These are phyloP conservation scores for Populus davidiana DNA, from an alignment of 345 rosid genomes.

Conservation along the genomic window DNA sequence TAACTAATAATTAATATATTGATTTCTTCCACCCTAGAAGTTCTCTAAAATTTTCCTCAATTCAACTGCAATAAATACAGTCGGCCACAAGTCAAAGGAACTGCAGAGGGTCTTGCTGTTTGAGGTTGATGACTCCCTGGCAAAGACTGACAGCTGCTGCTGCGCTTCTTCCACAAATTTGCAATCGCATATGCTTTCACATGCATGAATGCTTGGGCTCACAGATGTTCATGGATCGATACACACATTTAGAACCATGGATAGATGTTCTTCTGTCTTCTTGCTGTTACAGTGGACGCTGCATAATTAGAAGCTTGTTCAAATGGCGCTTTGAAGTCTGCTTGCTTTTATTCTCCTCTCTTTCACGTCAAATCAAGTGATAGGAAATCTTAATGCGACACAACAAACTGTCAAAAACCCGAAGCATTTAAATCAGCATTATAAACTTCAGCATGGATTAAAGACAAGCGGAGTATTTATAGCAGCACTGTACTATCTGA, in stretches of 20 bases:
- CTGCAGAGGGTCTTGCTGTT: not conserved
- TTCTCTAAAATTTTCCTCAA: not conserved
- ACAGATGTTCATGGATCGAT: not conserved
- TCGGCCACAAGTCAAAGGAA: slow-evolving; percentile 14
- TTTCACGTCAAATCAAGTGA: not conserved
- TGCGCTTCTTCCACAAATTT: not conserved
- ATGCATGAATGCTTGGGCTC: not conserved
- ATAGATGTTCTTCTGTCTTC: not conserved
- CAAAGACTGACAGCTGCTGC: not conserved
- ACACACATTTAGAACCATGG: too few species aligned
- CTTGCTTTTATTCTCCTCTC: not conserved
- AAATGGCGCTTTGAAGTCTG: not conserved
- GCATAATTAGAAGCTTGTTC: not conserved
- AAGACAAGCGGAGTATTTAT: too few species aligned
- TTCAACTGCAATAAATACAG: slow-evolving; percentile 23
- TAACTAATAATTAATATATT: too few species aligned
- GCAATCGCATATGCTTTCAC: not conserved
- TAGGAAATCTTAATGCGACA: not conserved
- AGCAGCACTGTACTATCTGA: too few species aligned
- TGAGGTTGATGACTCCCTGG: not conserved
- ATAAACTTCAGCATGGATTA: too few species aligned
- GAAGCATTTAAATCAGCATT: not conserved
- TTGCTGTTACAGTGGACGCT: not conserved
- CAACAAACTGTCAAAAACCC: not conserved
- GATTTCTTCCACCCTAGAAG: too few species aligned